Evolutionary conservation across 768 basidiomycete genomes (phyloP).

Genomic region (Lactifluus piperatus): DNA sequence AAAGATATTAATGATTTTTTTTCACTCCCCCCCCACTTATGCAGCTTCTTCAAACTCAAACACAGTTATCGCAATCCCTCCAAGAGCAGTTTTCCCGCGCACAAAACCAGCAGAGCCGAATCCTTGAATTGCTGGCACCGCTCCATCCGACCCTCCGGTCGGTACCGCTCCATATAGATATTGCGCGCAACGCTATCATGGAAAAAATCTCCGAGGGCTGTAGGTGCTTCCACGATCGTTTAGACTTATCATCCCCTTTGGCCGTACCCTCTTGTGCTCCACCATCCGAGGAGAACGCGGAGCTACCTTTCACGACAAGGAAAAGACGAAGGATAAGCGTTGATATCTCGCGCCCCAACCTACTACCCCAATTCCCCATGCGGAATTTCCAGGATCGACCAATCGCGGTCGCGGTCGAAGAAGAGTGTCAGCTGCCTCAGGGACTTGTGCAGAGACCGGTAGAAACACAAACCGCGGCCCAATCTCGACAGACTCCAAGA

Average conservation of each 20-base stretch:
- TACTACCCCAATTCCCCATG: neutral
- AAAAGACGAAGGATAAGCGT: conserved; percentile 3
- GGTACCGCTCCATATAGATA: conserved; percentile 48
- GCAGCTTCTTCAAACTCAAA: conserved; percentile 14
- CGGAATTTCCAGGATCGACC: neutral
- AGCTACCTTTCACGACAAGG: neutral
- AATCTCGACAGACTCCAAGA: conserved; percentile 3
- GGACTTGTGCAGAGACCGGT: neutral
- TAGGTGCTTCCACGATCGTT: neutral
- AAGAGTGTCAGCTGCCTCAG: neutral
- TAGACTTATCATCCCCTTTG: neutral
- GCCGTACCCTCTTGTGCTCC: neutral
- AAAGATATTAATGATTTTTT: too few relatives aligned
- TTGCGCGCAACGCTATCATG: conserved; percentile 22
- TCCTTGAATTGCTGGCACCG: conserved; percentile 47
- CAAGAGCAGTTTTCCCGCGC: conserved; percentile 17
- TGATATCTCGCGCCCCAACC: neutral
- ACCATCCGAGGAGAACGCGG: neutral
- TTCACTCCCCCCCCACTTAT: too few relatives aligned
- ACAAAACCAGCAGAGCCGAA: conserved; percentile 49
- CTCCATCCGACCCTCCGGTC: conserved; percentile 53
- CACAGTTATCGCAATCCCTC: conserved; percentile 3
- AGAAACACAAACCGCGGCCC: neutral
- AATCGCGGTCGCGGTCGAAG: neutral
- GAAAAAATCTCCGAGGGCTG: conserved; percentile 18